A percentile compares a stretch with the other conserved stretches of the same genome.
phyloP scores from a whole-genome alignment of 1,139 yeast genomes.

The Tardiomyces digboiensis region DNA sequence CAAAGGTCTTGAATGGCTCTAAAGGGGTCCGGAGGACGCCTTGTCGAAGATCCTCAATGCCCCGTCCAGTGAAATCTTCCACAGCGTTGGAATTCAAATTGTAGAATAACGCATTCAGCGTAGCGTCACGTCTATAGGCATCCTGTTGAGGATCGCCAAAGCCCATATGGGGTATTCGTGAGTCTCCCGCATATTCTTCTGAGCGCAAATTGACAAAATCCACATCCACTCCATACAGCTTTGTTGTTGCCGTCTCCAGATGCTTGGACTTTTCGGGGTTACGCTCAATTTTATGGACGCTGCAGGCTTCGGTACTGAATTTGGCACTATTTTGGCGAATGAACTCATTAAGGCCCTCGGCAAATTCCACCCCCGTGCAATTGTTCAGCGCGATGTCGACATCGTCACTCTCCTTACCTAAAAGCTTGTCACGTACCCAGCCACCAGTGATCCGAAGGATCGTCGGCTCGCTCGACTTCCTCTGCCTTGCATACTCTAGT shows the following conservation, averaged over 20 bases:
- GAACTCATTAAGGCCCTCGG: slow-evolving; percentile 50
- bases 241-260: slow-evolving; percentile 92
- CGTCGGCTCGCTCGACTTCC: slow-evolving; percentile 16
- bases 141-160: slow-evolving; percentile 92
- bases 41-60: slow-evolving; percentile 55
- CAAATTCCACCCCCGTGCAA: slow-evolving; percentile 82
- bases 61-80: slow-evolving; percentile 78
- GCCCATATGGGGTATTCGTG: slow-evolving; percentile 59
- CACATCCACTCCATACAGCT: slow-evolving; percentile 66
- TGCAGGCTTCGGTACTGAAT: slow-evolving; percentile 37
- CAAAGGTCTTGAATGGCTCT: slow-evolving; percentile 71
- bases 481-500: slow-evolving; percentile 19
- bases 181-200: slow-evolving; percentile 73
- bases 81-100: slow-evolving; percentile 57
- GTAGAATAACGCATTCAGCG: slow-evolving; percentile 80
- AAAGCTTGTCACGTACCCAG: slow-evolving; percentile 93
- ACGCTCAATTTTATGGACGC: slow-evolving; percentile 74
- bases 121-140: slow-evolving; percentile 90
- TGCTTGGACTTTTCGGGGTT: slow-evolving; percentile 96
- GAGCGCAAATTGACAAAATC: slow-evolving; percentile 90
- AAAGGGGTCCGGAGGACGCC: slow-evolving; percentile 86
- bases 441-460: slow-evolving; percentile 91
- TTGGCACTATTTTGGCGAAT: slow-evolving; percentile 28
- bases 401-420: slow-evolving; percentile 75
- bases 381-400: slow-evolving; percentile 84